Percentiles rank a stretch among this genome's conserved stretches.
These are phyloP conservation scores for Achaetomiella virescens DNA, from an alignment of 495 filamentous ascomycete species.

Conservation along the genomic window DNA sequence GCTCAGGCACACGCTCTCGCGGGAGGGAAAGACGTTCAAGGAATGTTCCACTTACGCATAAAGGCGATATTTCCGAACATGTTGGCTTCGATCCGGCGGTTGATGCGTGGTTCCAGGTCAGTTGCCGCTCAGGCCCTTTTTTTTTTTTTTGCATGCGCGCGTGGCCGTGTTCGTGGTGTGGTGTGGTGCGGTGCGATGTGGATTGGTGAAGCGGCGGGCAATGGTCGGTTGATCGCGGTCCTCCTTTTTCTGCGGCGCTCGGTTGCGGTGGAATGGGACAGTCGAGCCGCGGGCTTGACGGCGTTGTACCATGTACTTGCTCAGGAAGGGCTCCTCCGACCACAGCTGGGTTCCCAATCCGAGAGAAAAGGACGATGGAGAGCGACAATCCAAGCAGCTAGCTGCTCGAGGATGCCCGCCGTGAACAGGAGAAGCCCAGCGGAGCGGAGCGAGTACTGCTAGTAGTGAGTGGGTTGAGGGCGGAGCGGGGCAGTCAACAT, in stretches of 20 bases:
- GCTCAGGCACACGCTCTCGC: background rate
- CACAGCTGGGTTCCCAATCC: too few relatives aligned
- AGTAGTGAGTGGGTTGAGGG: background rate
- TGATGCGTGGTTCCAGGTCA: background rate
- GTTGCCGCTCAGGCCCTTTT: background rate
- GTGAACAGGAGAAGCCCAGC: too few relatives aligned
- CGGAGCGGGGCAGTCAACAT: constrained; percentile 8
- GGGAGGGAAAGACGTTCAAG: background rate
- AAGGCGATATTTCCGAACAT: constrained; percentile 34
- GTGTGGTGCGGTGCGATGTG: background rate
- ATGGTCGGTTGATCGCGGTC: background rate
- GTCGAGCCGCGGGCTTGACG: too few relatives aligned
- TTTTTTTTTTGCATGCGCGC: background rate
- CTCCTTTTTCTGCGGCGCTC: too few relatives aligned
- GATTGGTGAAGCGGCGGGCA: background rate
- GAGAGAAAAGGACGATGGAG: too few relatives aligned
- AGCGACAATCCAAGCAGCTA: too few relatives aligned
- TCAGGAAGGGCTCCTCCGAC: too few relatives aligned
- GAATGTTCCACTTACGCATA: constrained; percentile 28
- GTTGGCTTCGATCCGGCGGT: background rate
- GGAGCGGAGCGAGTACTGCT: too few relatives aligned
- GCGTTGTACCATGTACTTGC: too few relatives aligned
- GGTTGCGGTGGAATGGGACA: too few relatives aligned
- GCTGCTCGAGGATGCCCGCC: too few relatives aligned
- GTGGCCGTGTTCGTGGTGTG: background rate